These are phyloP conservation scores for Heterobasidion occidentale DNA, from an alignment of 1,284 basidiomycete genomes.

Conservation along the genomic window DNA sequence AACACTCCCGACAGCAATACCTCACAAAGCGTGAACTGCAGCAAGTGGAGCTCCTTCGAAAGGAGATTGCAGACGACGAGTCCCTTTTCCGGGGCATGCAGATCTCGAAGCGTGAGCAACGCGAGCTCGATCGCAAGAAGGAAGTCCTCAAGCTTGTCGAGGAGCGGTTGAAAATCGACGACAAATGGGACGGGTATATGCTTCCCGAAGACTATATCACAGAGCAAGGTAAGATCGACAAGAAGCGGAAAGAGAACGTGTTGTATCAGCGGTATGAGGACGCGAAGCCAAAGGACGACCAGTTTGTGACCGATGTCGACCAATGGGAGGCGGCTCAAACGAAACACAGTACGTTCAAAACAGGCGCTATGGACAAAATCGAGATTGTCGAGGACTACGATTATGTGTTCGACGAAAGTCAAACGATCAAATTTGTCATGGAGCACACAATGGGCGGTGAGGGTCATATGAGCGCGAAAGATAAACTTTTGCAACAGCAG, in stretches of 20 bases:
- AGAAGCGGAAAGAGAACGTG: conserved; percentile 91
- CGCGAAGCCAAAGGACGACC: conserved; percentile 78
- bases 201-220: conserved; percentile 97
- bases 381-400: conserved; percentile 85
- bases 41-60: conserved; percentile 88
- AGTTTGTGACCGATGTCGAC: conserved; percentile 94
- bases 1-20: conserved; percentile 89
- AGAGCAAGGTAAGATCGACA: conserved; percentile 97
- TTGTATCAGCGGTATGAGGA: conserved; percentile 95
- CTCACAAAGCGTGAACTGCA: conserved; percentile 94
- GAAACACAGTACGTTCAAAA: conserved; percentile 80
- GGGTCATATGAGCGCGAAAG: conserved; percentile 72
- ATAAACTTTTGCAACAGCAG: conserved; percentile 79
- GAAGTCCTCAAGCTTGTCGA: conserved; percentile 90
- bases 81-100: conserved; percentile 84
- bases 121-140: conserved; percentile 87
- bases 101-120: conserved; percentile 77
- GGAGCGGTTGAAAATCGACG: conserved; percentile 88
- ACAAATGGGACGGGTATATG: conserved; percentile 91
- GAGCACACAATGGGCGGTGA: conserved; percentile 72
- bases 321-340: conserved; percentile 95
- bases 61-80: conserved; percentile 92
- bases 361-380: conserved; percentile 83
- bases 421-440: conserved; percentile 94
- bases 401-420: conserved; percentile 96